Conservation (phyloP, 2,329 filamentous ascomycete species). For the Alternaria dauci region DNA sequence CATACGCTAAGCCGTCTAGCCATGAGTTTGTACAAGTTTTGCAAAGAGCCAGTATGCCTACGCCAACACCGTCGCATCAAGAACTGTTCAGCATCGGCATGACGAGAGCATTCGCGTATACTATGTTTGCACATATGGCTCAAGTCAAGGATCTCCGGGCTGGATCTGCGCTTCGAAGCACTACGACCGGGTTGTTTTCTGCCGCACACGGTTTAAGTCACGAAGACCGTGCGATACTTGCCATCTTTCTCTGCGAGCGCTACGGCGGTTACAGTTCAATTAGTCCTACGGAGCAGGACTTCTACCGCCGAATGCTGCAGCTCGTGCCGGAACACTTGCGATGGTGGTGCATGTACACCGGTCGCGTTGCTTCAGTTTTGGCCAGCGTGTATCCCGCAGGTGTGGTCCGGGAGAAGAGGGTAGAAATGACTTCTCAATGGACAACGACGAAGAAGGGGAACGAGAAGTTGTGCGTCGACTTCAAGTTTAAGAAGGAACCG, state of each 20-base stretch:
- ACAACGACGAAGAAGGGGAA: constrained; percentile 37
- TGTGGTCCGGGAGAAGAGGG: constrained; percentile 51
- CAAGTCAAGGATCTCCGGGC: constrained; percentile 60
- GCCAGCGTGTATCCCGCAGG: constrained; percentile 70
- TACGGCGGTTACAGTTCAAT: constrained; percentile 70
- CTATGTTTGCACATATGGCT: constrained; percentile 61
- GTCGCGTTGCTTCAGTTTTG: constrained; percentile 66
- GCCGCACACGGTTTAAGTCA: constrained; percentile 78
- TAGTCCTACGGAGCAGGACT: constrained; percentile 64
- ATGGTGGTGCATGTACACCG: constrained; percentile 73
- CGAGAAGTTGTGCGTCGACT: constrained; percentile 42
- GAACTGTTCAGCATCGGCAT: constrained; percentile 57
- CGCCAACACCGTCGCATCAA: constrained; percentile 26
- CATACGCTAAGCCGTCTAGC: constrained; percentile 61
- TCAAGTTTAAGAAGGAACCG: constrained; percentile 32
- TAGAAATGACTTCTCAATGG: constrained; percentile 39
- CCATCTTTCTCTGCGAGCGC: constrained; percentile 74
- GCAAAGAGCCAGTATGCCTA: constrained; percentile 54
- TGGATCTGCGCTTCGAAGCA: constrained; percentile 74
- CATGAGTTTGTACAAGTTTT: constrained; percentile 60
- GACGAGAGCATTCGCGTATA: constrained; percentile 66
- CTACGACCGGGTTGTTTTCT: constrained; percentile 72
- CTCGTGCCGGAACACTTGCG: constrained; percentile 63
- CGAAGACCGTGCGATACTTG: constrained; percentile 73
- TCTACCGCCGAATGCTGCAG: constrained; percentile 62